Percentiles rank a stretch among this genome's conserved stretches.
Evolutionary conservation across 2,329 filamentous ascomycete species (phyloP).

Genomic region (Dactylellina leptospora): DNA sequence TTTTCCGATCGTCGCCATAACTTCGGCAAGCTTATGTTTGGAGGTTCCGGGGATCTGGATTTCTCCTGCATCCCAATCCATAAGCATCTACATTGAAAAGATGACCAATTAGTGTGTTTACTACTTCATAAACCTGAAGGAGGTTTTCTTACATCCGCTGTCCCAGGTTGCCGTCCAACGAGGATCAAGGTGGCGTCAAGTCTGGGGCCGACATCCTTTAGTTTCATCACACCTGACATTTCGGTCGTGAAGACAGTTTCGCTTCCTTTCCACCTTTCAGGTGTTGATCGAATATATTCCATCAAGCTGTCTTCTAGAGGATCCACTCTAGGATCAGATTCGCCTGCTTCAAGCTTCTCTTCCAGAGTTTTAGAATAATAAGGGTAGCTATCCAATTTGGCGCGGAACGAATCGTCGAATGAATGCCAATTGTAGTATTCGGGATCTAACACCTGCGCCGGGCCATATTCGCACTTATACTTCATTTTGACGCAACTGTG

Average conservation of each 20-base stretch:
- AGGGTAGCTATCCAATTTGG: constrained; percentile 66
- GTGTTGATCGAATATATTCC: constrained; percentile 16
- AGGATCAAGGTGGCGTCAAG: constrained; percentile 16
- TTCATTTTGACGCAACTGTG: constrained; percentile 82
- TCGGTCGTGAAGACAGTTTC: constrained; percentile 40
- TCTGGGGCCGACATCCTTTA: constrained; percentile 10
- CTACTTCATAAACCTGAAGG: constrained; percentile 45
- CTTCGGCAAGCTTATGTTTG: constrained; percentile 72
- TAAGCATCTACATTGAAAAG: constrained; percentile 63
- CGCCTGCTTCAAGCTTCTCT: constrained; percentile 58
- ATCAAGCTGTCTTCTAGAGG: constrained; percentile 56
- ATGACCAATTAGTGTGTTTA: neutral
- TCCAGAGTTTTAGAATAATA: constrained; percentile 63
- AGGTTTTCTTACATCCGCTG: constrained; percentile 57
- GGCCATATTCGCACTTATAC: constrained; percentile 82
- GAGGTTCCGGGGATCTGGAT: constrained; percentile 66
- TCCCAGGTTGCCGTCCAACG: constrained; percentile 54
- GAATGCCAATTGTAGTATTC: constrained; percentile 71
- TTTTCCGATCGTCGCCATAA: constrained; percentile 20
- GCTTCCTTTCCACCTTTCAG: neutral
- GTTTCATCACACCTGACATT: constrained; percentile 34
- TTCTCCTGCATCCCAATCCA: constrained; percentile 68
- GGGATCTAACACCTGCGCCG: constrained; percentile 77
- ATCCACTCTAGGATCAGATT: constrained; percentile 56
- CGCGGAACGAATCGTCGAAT: constrained; percentile 66